Base-by-base conservation (phyloP, 2,329 filamentous ascomycete species). In the Phyllosticta capitalensis region DNA sequence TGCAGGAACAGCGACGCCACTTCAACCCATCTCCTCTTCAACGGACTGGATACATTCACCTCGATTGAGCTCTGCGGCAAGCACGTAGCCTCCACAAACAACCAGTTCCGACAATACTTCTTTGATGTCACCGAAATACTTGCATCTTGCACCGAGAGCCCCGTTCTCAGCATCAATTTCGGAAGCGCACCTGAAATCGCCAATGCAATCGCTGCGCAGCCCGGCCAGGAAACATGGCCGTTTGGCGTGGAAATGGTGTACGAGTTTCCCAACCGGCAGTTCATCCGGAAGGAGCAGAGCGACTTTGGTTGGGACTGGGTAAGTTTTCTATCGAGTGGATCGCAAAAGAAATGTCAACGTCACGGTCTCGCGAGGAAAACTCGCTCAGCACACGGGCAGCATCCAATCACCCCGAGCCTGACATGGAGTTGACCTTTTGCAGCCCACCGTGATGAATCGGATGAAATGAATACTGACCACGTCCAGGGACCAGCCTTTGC, bases 21-120 rank as follows among this genome's bases (percentile, higher is more conserved):
- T 5, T 70, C 70, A 7, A 82, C 78, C 2, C 85, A 78, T 74
- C 75, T 86, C 1, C 72, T 84, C 0, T 86, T 86, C 70, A 78
- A 86, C 59, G 83, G 83, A 6, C 73, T 86, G 1, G 83, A 86
- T 63, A 86, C 83, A 0, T 85, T 84, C 64, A 74, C 81, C 5
- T 78, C 78, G 9, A 77, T 86, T 52, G 72, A 75, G 6, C 73
- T 86, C 38, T 86, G 83, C 63, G 78, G 76, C 0, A 67, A 80
- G 21, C 71, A 76, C 56, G 76, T 86, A 3, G 83, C 79, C 1
- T 75, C 75, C 6, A 84, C 83, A 0, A 76, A 84, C 65, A 85
- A 85, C 62, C 83, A 85, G 66, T 86, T 86, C 64, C 75, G 82
- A 1, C 82, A 86, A 65, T 85, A 83, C 68, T 77, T 76, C 49